Evolutionary conservation across 225 moss, liverwort and hornwort species (phyloP).

Genomic region (Pseudoscleropodium purum): DNA sequence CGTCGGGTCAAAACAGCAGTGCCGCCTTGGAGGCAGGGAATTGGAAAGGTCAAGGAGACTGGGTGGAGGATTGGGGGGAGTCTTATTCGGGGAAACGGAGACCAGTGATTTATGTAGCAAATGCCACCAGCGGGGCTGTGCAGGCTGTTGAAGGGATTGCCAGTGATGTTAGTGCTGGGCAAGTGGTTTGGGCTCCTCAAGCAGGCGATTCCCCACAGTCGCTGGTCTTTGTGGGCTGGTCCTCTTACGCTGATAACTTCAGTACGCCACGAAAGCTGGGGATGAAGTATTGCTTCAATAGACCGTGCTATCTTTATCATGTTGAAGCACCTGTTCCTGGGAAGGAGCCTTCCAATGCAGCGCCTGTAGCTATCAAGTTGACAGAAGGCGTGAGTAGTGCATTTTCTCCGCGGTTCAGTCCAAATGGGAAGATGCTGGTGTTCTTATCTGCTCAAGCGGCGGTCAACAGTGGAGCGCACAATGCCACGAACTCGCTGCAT

Average conservation of each 20-base stretch:
- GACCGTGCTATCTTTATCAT: slow-evolving; percentile 87
- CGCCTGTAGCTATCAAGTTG: slow-evolving; percentile 44
- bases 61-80: slow-evolving; percentile 99
- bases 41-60: slow-evolving; percentile 98
- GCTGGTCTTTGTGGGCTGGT: slow-evolving; percentile 90
- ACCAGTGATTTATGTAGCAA: slow-evolving; percentile 81
- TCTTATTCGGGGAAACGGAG: slow-evolving; percentile 83
- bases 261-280: slow-evolving; percentile 87
- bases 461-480: slow-evolving; percentile 86
- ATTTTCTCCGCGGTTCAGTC: slow-evolving; percentile 81
- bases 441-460: slow-evolving; percentile 92
- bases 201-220: slow-evolving; percentile 29
- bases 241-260: slow-evolving; percentile 76
- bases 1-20: slow-evolving; percentile 46
- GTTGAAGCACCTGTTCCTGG: slow-evolving; percentile 45
- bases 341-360: slow-evolving; percentile 15
- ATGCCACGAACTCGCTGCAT: slow-evolving; percentile 84
- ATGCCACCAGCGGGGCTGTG: slow-evolving; percentile 65
- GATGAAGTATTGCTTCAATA: slow-evolving; percentile 94
- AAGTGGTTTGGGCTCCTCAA: slow-evolving; percentile 94
- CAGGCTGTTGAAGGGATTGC: slow-evolving; percentile 87
- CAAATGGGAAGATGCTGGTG: slow-evolving; percentile 80
- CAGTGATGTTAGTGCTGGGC: slow-evolving; percentile 80
- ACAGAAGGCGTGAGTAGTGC: slow-evolving; percentile 78
- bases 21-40: slow-evolving; percentile 57